Evolutionary conservation across 2,329 filamentous ascomycete genomes (phyloP).

Genomic region (Clarireedia paspali): DNA sequence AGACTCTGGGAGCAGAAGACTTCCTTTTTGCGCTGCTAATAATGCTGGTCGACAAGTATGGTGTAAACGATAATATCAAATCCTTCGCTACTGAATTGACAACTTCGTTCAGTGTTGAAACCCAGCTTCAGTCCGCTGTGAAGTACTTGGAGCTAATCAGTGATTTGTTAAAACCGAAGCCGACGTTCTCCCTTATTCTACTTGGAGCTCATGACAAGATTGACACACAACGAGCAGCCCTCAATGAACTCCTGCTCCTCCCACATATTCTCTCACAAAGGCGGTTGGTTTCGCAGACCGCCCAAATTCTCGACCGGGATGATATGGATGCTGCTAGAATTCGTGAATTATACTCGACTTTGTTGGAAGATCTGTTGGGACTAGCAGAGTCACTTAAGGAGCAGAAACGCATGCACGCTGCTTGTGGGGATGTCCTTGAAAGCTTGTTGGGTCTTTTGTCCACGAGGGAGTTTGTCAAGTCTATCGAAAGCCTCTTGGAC

Average conservation of each 20-base stretch:
- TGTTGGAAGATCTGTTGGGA: conserved; percentile 57
- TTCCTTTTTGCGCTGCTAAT: conserved; percentile 82
- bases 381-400: conserved; percentile 58
- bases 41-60: conserved; percentile 86
- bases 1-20: conserved; percentile 77
- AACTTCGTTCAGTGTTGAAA: conserved; percentile 61
- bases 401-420: conserved; percentile 46
- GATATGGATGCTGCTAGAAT: conserved; percentile 60
- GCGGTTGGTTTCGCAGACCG: conserved; percentile 48
- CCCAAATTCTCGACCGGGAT: conserved; percentile 49
- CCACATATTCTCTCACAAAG: conserved; percentile 51
- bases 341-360: conserved; percentile 59
- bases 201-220: conserved; percentile 51
- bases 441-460: conserved; percentile 79
- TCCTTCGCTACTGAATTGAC: conserved; percentile 71
- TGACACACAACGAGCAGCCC: conserved; percentile 43
- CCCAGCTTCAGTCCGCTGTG: conserved; percentile 71
- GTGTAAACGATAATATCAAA: conserved; percentile 63
- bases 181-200: conserved; percentile 63
- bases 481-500: conserved; percentile 73
- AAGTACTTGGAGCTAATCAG: conserved; percentile 68
- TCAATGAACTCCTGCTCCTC: conserved; percentile 48
- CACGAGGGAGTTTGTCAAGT: conserved; percentile 81
- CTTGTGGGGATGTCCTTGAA: conserved; percentile 64
- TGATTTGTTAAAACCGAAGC: conserved; percentile 70